Conservation (phyloP, 2,329 filamentous ascomycete genomes). For the Penicillium sp. region DNA sequence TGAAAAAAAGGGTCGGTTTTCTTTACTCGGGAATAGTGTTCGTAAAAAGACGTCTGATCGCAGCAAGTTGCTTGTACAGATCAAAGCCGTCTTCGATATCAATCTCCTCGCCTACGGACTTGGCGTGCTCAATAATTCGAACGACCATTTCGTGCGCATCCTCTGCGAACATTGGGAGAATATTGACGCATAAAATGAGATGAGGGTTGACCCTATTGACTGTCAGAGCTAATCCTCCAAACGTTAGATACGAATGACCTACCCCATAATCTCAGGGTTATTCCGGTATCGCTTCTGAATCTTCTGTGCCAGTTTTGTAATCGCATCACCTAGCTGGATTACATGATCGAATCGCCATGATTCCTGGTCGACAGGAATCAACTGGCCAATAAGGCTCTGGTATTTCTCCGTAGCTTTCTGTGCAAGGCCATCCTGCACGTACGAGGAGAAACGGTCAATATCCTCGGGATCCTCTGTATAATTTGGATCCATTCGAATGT, state of each 20-base stretch:
- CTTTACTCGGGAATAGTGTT: conserved; percentile 68
- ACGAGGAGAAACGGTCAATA: conserved; percentile 69
- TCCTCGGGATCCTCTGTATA: conserved; percentile 75
- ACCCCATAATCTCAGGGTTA: conserved; percentile 83
- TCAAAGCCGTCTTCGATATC: conserved; percentile 92
- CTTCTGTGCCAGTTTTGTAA: conserved; percentile 81
- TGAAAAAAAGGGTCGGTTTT: not conserved
- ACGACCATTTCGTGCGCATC: conserved; percentile 85
- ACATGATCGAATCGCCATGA: conserved; percentile 92
- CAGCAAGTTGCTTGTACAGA: conserved; percentile 84
- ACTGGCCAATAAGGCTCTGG: conserved; percentile 72
- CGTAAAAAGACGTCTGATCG: conserved; percentile 79
- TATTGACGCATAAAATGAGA: conserved; percentile 76
- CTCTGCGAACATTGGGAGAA: conserved; percentile 86
- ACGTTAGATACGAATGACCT: conserved; percentile 52
- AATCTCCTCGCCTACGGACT: conserved; percentile 72
- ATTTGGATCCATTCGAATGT: conserved; percentile 76
- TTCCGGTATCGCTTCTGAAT: conserved; percentile 92
- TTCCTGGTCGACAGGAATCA: conserved; percentile 77
- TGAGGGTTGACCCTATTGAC: conserved; percentile 57
- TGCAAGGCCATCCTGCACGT: conserved; percentile 72
- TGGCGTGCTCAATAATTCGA: conserved; percentile 74
- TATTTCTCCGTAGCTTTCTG: conserved; percentile 80
- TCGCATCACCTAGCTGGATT: conserved; percentile 82
- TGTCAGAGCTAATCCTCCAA: conserved; percentile 24